Conservation (phyloP, 352 stramenopile genomes). For the Phytophthora pseudosyringae region DNA sequence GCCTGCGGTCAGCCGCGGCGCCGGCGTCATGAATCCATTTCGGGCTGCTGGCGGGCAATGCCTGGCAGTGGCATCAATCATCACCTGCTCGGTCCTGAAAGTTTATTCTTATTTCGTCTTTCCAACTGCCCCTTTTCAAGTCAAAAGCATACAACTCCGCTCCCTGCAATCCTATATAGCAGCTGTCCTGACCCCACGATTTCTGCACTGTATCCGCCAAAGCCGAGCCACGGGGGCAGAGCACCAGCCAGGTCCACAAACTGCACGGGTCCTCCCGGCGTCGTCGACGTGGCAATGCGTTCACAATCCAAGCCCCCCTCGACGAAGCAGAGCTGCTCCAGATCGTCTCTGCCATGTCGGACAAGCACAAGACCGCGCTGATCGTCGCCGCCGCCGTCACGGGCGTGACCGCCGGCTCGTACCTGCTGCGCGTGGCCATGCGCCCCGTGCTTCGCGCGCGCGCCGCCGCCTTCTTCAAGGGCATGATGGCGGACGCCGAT, state of each 20-base stretch:
- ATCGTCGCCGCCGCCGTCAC: slow-evolving; percentile 69
- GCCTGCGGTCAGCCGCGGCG: not conserved
- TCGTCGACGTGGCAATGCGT: slow-evolving; percentile 30
- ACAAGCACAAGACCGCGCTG: slow-evolving; percentile 78
- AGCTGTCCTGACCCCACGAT: slow-evolving; percentile 22
- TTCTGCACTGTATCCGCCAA: slow-evolving; percentile 29
- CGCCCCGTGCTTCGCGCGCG: slow-evolving; percentile 71
- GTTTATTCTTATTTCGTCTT: not conserved
- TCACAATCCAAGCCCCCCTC: slow-evolving; percentile 40
- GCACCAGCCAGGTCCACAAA: slow-evolving; percentile 20
- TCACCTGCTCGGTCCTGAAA: slow-evolving; percentile 1
- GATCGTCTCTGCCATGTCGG: slow-evolving; percentile 34
- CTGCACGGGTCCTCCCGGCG: not conserved
- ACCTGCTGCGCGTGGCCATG: slow-evolving; percentile 71
- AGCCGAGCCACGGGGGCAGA: slow-evolving; percentile 20
- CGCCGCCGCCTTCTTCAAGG: slow-evolving; percentile 80
- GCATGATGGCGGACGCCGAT: slow-evolving; percentile 81
- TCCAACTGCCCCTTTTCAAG: slow-evolving; percentile 15
- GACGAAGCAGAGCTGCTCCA: slow-evolving; percentile 14
- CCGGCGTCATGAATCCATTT: slow-evolving; percentile 41
- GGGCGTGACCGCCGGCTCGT: slow-evolving; percentile 69
- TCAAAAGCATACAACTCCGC: slow-evolving; percentile 23
- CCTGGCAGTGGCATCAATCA: slow-evolving; percentile 3
- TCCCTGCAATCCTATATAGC: slow-evolving; percentile 21
- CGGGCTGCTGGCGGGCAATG: slow-evolving; percentile 20